These are phyloP conservation scores for Lathyrus tuberosus DNA, from an alignment of 306 rosid genomes.

Conservation along the genomic window DNA sequence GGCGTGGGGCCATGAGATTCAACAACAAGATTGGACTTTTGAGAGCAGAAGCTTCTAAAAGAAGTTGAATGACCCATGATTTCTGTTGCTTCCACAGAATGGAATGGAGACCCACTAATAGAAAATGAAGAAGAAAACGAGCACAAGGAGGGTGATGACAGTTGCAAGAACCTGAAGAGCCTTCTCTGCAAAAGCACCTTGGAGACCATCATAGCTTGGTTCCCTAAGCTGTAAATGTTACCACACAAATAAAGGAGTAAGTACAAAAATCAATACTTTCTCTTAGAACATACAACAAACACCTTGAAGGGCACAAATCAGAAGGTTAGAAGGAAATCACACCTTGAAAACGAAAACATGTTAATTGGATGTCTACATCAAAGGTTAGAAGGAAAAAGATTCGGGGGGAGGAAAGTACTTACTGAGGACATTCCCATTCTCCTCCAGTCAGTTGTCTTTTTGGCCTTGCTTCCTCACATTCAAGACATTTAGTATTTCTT, in stretches of 20 bases:
- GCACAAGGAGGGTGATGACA: slow-evolving; percentile 23
- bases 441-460: slow-evolving; percentile 81
- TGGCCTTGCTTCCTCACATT: slow-evolving; percentile 91
- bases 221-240: slow-evolving; percentile 33
- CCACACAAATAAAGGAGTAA: too few species aligned
- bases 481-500: slow-evolving; percentile 79
- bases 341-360: slow-evolving; percentile 53
- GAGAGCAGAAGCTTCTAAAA: slow-evolving; percentile 64
- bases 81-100: slow-evolving; percentile 46
- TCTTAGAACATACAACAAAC: slow-evolving; percentile 19
- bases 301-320: background rate
- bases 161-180: slow-evolving; percentile 51
- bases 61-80: slow-evolving; percentile 4
- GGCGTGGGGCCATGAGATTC: slow-evolving; percentile 64
- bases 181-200: slow-evolving; percentile 51
- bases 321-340: slow-evolving; percentile 71
- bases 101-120: slow-evolving; percentile 6
- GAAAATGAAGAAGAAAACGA: slow-evolving; percentile 40
- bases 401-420: slow-evolving; percentile 45
- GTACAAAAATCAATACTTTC: background rate
- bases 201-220: slow-evolving; percentile 64
- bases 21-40: slow-evolving; percentile 44
- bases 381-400: slow-evolving; percentile 27
- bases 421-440: slow-evolving; percentile 99
- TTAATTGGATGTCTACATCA: slow-evolving; percentile 35